These are phyloP conservation scores for Trichocomaceae sp. DNA, from an alignment of 2,329 filamentous ascomycete genomes.

Conservation along the genomic window DNA sequence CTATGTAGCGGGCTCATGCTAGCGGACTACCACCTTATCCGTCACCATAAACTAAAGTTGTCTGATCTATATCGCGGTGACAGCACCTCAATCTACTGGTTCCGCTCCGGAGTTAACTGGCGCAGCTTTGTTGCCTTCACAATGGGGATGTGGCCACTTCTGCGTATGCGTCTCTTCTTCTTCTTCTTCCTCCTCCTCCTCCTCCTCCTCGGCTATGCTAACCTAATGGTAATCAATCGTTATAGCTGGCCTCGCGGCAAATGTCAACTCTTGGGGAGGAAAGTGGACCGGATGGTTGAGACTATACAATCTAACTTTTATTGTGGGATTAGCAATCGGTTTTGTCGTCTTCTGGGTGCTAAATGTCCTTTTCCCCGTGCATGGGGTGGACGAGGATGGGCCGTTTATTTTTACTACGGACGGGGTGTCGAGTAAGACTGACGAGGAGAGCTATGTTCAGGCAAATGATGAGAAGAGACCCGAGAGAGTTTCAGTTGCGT, in stretches of 20 bases:
- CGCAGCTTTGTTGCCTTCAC: conserved; percentile 37
- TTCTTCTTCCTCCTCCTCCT: background rate
- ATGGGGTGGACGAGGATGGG: conserved; percentile 16
- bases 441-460: background rate
- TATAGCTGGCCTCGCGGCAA: conserved; percentile 18
- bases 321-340: conserved; percentile 19
- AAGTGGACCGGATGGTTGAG: conserved; percentile 17
- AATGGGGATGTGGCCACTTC: conserved; percentile 23
- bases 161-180: conserved; percentile 9
- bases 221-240: background rate
- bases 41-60: conserved; percentile 35
- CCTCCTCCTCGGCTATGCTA: background rate
- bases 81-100: conserved; percentile 38
- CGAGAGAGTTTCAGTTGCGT: background rate
- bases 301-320: conserved; percentile 22
- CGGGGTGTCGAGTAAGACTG: background rate
- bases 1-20: conserved; percentile 28
- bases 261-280: conserved; percentile 14
- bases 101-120: conserved; percentile 39
- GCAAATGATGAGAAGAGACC: background rate
- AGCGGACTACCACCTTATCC: conserved; percentile 29
- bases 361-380: conserved; percentile 14
- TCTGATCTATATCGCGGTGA: conserved; percentile 37
- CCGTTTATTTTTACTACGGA: conserved; percentile 13
- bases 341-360: conserved; percentile 9